A percentile compares a stretch with the other conserved stretches of the same genome.
Evolutionary conservation across 768 basidiomycete genomes (phyloP).

Genomic region (Termitomyces bulborhizus): DNA sequence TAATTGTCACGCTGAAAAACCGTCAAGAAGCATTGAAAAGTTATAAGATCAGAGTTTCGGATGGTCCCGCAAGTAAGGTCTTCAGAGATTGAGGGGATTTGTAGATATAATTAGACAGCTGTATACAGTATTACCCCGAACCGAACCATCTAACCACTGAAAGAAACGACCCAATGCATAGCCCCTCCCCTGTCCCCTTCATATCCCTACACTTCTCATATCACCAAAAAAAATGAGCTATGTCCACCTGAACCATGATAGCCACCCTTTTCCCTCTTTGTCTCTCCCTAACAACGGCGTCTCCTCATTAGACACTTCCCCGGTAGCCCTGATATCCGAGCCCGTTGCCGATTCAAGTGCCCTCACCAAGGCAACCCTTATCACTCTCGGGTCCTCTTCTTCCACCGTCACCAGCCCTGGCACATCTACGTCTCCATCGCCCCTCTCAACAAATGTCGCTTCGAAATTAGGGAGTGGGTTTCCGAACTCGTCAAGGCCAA

Average conservation of each 20-base stretch:
- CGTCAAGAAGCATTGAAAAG: background rate
- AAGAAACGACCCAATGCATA: background rate
- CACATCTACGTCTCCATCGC: conserved; percentile 12
- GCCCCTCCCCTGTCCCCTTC: background rate
- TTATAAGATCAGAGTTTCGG: no score
- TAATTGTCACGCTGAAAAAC: no score
- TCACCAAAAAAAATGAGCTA: background rate
- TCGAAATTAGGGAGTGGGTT: conserved; percentile 26
- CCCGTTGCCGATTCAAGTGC: conserved; percentile 19
- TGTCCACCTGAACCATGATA: conserved; percentile 1
- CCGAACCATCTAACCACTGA: background rate
- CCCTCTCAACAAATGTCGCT: background rate
- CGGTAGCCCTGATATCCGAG: conserved; percentile 14
- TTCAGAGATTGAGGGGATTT: no score
- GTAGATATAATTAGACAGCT: background rate
- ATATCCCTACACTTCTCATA: no score
- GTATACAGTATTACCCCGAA: background rate
- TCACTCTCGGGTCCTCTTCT: conserved; percentile 17
- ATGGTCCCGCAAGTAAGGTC: no score
- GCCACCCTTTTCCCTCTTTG: background rate
- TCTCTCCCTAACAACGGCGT: conserved; percentile 15
- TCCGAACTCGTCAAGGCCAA: conserved; percentile 89
- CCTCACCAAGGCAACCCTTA: conserved; percentile 16
- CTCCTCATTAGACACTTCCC: conserved; percentile 11
- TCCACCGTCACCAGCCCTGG: conserved; percentile 18